These are phyloP conservation scores for Smittium mucronatum DNA, from an alignment of 371 early-diverging fungal species.

Conservation along the genomic window DNA sequence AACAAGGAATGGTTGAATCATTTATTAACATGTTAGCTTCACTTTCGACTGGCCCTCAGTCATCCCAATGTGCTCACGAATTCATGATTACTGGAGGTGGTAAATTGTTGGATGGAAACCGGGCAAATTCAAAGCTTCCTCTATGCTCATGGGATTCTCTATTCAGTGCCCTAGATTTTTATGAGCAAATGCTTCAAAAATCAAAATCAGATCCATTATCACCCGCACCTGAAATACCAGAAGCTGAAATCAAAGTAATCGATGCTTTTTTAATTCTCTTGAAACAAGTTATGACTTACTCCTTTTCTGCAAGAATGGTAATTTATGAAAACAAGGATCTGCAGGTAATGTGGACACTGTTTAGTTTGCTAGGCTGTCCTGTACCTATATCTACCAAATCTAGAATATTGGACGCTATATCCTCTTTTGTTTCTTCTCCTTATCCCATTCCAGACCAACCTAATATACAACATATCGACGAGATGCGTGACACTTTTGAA, in stretches of 20 bases:
- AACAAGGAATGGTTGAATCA: conserved; percentile 41
- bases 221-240: conserved; percentile 36
- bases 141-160: conserved; percentile 48
- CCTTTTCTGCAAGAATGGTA: conserved; percentile 41
- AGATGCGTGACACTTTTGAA: conserved; percentile 22
- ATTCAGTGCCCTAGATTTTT: conserved; percentile 41
- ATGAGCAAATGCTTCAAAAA: conserved; percentile 31
- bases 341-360: conserved; percentile 46
- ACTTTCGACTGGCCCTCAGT: conserved; percentile 48
- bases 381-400: conserved; percentile 64
- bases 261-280: conserved; percentile 52
- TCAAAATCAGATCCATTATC: conserved; percentile 17
- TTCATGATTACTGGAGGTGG: conserved; percentile 38
- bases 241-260: conserved; percentile 45
- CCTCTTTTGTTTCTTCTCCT: conserved; percentile 44
- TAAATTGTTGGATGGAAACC: conserved; percentile 14
- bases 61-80: conserved; percentile 44
- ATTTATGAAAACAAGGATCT: conserved; percentile 47
- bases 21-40: conserved; percentile 64
- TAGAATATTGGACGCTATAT: conserved; percentile 50
- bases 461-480: neutral
- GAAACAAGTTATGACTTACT: conserved; percentile 44
- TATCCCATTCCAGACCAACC: neutral
- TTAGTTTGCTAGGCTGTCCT: conserved; percentile 50
- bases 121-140: conserved; percentile 27